Evolutionary conservation across 192 early-diverging fungal species (phyloP), one percentile per base, ranked within the genome.

Genomic region (Pilaira anomala): DNA sequence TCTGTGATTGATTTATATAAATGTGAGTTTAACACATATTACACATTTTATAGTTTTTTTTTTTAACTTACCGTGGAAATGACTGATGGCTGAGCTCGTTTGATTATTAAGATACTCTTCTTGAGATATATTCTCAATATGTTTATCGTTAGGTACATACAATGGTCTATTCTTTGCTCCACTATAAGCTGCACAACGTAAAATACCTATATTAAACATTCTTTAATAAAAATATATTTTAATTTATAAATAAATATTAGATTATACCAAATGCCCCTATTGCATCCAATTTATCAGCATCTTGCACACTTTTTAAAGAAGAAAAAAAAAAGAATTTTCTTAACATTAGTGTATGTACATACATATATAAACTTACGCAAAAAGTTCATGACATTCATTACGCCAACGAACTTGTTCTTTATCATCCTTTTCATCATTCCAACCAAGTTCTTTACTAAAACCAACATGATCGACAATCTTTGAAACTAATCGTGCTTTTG

Each of bases 231-330:
- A 29, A 30, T 16, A 1, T 18, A 5, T 54, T 30, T 33, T 19
- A 45, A 45, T 18, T 45, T 18, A 18, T 16, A 14, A n/a, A 29
- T 52, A n/a, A 29, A 29, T 26, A 29, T 53, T 50, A 19, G 2
- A 2, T 49, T 41, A 61, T 68, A 80, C 79, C 87, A 78, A 89
- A 89, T 7, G 87, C 87, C 3, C 87, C 87, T 48, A 89, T 87
- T 4, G 87, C 85, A 63, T 89, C 87, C 54, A 89, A 58, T 29
- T 86, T 83, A 58, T 89, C 87, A 2, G 87, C 87, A 63, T 89
- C 87, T 71, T 89, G 87, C 14, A 89, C 87, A 65, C 81, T 83
- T 51, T 40, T 57, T 19, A 59, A 7, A 59, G 5, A 29, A 16
- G 12, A 58, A 42, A 36, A 29, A 56, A 33, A 25, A 42, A 57